Evolutionary conservation across 2,329 filamentous ascomycete genomes (phyloP), one percentile per base, ranked within the genome.

Genomic region (Davidsoniella virescens): DNA sequence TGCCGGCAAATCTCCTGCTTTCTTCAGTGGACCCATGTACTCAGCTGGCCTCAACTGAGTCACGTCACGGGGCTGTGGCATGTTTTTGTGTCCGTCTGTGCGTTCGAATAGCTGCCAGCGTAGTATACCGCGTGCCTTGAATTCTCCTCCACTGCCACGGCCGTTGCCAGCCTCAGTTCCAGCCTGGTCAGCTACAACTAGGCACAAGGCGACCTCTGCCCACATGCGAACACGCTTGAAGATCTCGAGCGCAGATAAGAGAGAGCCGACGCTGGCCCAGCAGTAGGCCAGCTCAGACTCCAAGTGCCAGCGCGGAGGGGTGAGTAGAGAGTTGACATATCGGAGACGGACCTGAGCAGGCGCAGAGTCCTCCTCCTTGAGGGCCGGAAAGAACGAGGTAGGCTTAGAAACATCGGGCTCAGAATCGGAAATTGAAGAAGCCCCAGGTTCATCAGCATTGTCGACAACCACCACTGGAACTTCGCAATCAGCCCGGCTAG

Each of bases 151-250:
- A 18, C 66, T 67, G 1, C 75, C 74, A 4, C 74, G 66, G 2
- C 65, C 77, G 47, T 65, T 67, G 52, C 70, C 67, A 47, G 78
- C 75, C 4, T 80, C 73, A n/a, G 81, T 75, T 0, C 81, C 84
- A 0, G 78, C 71, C 47, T 65, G 69, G 17, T 67, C 75, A 43
- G 62, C 70, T 61, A 66, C 72, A 10, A 87, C 88, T 58, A 87
- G 82, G 62, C 92, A 98, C 1, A 98, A 71, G 0, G 92, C 90
- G 4, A 88, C 87, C 65, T 98, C 92, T 1, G 92, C 85, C 87
- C 92, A 96, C 63, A 96, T 81, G 51, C 87, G 80, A 16, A 98
- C 68, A 2, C 92, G 76, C 65, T 94, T 88, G 65, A 96, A 98
- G 54, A 98, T 96, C 54, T 95, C 92, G 1, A 98, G 73, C 0